A percentile compares a stretch with the other conserved stretches of the same genome.
Evolutionary conservation across 257 asterid genomes (phyloP).

Genomic region (Solanum appendiculatum): DNA sequence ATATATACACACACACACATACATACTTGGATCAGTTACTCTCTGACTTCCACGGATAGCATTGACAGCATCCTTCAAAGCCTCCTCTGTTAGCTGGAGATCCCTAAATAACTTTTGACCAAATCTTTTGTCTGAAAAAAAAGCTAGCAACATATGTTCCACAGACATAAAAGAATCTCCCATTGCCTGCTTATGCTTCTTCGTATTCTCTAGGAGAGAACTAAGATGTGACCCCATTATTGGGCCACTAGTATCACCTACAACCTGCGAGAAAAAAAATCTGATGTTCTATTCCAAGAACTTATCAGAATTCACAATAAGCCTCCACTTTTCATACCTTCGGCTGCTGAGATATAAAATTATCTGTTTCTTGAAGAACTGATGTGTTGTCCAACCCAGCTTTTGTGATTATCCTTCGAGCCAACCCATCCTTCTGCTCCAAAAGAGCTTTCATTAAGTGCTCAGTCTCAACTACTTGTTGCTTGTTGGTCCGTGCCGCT

Average conservation of each 20-base stretch:
- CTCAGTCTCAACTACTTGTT: conserved; percentile 86
- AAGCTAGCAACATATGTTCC: conserved; percentile 81
- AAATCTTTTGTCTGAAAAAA: conserved; percentile 66
- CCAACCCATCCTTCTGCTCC: conserved; percentile 91
- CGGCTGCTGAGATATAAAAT: conserved; percentile 73
- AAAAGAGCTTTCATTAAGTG: conserved; percentile 85
- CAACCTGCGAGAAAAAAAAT: conserved; percentile 40
- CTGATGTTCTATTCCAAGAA: not conserved
- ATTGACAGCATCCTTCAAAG: conserved; percentile 73
- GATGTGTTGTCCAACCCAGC: conserved; percentile 83
- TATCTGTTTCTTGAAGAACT: conserved; percentile 58
- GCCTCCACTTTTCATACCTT: conserved; percentile 29
- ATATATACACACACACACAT: not conserved
- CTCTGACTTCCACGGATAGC: conserved; percentile 89
- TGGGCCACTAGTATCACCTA: conserved; percentile 68
- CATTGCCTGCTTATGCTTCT: conserved; percentile 62
- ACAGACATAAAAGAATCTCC: conserved; percentile 86
- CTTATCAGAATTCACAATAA: not conserved
- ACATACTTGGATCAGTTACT: conserved; percentile 83
- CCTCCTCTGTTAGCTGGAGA: conserved; percentile 56
- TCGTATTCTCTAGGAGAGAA: conserved; percentile 64
- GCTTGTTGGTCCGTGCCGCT: conserved; percentile 62
- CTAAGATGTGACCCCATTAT: conserved; percentile 59
- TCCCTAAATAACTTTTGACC: conserved; percentile 58
- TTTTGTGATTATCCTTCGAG: conserved; percentile 77